Evolutionary conservation across 352 stramenopile genomes (phyloP), one percentile per base, ranked within the genome.

Genomic region (Globisporangium heterothallicum): DNA sequence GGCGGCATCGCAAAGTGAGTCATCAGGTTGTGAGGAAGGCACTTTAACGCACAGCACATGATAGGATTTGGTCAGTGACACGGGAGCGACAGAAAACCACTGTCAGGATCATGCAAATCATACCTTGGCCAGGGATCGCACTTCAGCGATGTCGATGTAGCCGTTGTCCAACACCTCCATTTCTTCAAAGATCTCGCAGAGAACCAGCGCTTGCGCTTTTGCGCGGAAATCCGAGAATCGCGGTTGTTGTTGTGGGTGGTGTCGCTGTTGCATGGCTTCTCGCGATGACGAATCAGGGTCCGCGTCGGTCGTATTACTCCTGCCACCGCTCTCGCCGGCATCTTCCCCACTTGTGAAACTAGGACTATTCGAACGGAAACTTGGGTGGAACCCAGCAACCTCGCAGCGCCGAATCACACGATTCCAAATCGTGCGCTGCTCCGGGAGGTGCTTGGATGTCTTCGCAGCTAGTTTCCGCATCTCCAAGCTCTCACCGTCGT

Each of bases 131-230:
- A 88, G 58, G 10, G 77, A 90, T 0, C 79, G 72, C 10, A 90
- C 38, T 38, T 90, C 79, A 22, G 79, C 77, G 6, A 90, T 82
- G 4, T 87, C 79, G 14, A 87, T 70, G 51, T 82, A 79, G 3
- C 68, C 73, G 32, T 70, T 78, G 36, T 87, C 79, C 4, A 65
- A 46, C 0, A 68, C 56, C 49, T 90, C 79, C 71, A 87, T 81
- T n/a, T 66, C 60, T 43, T 90, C 79, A 38, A 90, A 86, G 30
- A 90, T 50, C 25, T 81, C 72, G 22, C 77, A 90, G 2, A 88
- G 48, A 16, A 75, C 43, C 27, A 84, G 50, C 1, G 57, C 52
- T 12, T 78, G 55, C 0, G 41, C 46, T 46, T 86, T 83, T 0
- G 53, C 35, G 16, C 76, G 72, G 42, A 71, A 65, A 19, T 63